Evolutionary conservation across 208 protist genomes (phyloP).

Genomic region (Strigomonas galati): DNA sequence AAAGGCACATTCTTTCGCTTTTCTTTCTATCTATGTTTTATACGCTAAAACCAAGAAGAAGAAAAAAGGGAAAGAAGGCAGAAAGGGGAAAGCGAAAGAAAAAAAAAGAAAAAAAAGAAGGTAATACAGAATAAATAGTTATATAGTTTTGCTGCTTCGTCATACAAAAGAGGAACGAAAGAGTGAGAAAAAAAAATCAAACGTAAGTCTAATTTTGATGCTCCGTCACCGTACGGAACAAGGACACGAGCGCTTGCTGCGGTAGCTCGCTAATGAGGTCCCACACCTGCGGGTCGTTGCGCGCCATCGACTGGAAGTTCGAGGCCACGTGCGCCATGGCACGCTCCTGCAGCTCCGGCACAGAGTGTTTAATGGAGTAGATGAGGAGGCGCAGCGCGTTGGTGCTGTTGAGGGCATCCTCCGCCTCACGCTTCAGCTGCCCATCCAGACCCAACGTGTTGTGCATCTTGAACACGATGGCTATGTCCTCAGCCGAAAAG

Average conservation of each 20-base stretch:
- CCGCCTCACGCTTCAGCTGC: conserved; percentile 76
- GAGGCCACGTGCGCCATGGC: conserved; percentile 61
- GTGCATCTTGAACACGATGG: conserved; percentile 85
- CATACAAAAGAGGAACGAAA: too few relatives aligned
- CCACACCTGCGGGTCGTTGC: conserved; percentile 82
- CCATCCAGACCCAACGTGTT: conserved; percentile 77
- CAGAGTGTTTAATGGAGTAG: conserved; percentile 80
- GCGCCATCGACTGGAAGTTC: conserved; percentile 61
- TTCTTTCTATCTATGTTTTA: too few relatives aligned
- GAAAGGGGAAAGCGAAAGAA: conserved; percentile 2
- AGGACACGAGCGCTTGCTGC: conserved; percentile 62
- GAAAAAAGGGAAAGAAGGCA: conserved; percentile 13
- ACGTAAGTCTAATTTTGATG: conserved; percentile 25
- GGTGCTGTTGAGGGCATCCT: conserved; percentile 62
- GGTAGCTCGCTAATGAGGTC: conserved; percentile 80
- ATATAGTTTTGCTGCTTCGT: neutral
- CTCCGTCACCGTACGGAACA: conserved; percentile 80
- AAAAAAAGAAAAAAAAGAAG: conserved; percentile 15
- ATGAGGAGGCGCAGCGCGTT: conserved; percentile 82
- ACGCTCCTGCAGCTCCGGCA: conserved; percentile 75
- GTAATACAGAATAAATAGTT: neutral
- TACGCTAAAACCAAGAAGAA: neutral
- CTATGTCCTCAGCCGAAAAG: conserved; percentile 81
- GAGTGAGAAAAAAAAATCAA: conserved; percentile 21
- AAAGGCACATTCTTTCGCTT: too few relatives aligned